These are phyloP conservation scores for Ballota nigra DNA, from an alignment of 257 asterid genomes.

Conservation along the genomic window DNA sequence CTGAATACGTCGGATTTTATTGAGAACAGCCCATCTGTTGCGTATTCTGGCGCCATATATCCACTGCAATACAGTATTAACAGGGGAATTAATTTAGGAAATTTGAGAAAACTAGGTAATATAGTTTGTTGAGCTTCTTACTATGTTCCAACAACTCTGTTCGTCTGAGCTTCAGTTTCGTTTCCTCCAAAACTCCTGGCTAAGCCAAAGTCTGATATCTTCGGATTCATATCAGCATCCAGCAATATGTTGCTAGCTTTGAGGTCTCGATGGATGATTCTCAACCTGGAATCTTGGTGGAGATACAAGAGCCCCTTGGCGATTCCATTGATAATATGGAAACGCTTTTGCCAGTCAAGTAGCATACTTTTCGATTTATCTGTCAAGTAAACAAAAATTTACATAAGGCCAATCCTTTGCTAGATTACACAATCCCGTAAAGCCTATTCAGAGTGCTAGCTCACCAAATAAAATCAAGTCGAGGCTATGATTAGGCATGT, in stretches of 20 bases:
- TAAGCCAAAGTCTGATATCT: background rate
- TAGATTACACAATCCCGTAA: no score
- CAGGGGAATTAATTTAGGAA: no score
- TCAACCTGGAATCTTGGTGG: background rate
- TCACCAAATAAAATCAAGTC: background rate
- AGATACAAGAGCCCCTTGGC: background rate
- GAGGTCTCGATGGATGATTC: constrained; percentile 1
- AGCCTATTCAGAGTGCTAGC: background rate
- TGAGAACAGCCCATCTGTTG: background rate
- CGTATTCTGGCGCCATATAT: constrained; percentile 4
- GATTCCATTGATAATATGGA: background rate
- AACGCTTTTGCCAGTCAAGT: background rate
- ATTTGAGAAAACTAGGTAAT: no score
- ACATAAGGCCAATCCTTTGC: no score
- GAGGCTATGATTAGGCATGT: constrained; percentile 1
- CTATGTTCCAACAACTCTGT: constrained; percentile 1
- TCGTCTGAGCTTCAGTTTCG: background rate
- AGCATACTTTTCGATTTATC: background rate
- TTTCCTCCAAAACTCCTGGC: background rate
- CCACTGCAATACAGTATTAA: background rate
- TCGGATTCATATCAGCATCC: background rate
- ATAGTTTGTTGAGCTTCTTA: no score
- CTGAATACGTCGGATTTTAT: constrained; percentile 1
- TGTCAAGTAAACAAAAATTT: no score
- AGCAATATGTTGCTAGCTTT: background rate